These are phyloP conservation scores for Trichocladium uniseriatum DNA, from an alignment of 495 filamentous ascomycete genomes.

Conservation along the genomic window DNA sequence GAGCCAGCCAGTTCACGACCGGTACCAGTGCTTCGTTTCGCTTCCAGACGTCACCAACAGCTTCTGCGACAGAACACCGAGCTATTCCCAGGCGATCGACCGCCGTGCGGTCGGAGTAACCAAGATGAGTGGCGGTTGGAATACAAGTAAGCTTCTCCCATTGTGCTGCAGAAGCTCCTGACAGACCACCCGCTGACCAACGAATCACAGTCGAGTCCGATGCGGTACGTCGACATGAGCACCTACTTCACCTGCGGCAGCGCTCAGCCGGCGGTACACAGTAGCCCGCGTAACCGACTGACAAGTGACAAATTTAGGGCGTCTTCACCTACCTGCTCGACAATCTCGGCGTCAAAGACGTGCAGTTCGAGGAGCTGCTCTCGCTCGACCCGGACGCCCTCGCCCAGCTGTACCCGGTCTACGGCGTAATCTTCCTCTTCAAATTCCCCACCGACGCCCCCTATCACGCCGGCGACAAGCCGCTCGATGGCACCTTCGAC, in stretches of 20 bases:
- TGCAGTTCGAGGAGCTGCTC: constrained; percentile 96
- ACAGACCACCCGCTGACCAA: constrained; percentile 27
- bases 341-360: constrained; percentile 80
- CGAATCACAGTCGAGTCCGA: constrained; percentile 74
- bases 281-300: constrained; percentile 4
- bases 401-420: constrained; percentile 68
- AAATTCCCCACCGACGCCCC: constrained; percentile 79
- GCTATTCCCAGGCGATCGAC: too few relatives aligned
- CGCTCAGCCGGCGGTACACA: background rate
- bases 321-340: constrained; percentile 94
- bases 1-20: background rate
- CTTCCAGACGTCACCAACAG: too few relatives aligned
- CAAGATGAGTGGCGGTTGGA: constrained; percentile 52
- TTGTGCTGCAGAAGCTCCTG: background rate
- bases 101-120: background rate
- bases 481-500: constrained; percentile 76
- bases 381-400: constrained; percentile 77
- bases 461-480: constrained; percentile 46
- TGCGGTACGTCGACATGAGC: constrained; percentile 51
- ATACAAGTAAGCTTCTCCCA: constrained; percentile 39
- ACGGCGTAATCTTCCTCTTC: constrained; percentile 99
- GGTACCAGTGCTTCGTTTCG: too few relatives aligned
- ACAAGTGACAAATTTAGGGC: constrained; percentile 48
- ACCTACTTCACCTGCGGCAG: background rate
- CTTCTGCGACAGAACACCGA: background rate